Evolutionary conservation across 345 rosid genomes (phyloP).

Genomic region (Jatropha curcas): DNA sequence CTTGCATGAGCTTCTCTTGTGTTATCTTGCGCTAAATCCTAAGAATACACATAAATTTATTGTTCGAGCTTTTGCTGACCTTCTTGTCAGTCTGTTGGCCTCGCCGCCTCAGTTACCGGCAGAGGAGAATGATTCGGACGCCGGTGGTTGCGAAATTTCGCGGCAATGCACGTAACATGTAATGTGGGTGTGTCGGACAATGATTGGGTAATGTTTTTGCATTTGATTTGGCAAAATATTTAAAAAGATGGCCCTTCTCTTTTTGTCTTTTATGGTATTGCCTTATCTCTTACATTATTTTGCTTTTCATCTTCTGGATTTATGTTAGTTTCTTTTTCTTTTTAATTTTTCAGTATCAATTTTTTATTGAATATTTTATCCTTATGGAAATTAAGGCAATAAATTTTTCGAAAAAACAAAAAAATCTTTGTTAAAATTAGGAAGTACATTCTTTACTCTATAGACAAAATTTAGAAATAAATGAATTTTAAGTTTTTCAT

Average conservation of each 20-base stretch:
- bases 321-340: no score
- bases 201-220: conserved; percentile 22
- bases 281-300: background rate
- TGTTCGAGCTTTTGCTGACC: conserved; percentile 77
- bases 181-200: conserved; percentile 15
- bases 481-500: no score
- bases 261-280: background rate
- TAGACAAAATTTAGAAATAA: no score
- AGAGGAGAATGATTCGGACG: background rate
- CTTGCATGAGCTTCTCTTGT: conserved; percentile 73
- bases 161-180: conserved; percentile 18
- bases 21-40: conserved; percentile 74
- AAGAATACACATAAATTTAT: conserved; percentile 63
- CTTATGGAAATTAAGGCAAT: no score
- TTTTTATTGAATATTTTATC: background rate
- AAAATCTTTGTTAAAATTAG: no score
- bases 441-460: no score
- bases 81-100: conserved; percentile 65
- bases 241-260: conserved; percentile 15
- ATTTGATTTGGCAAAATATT: conserved; percentile 16
- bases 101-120: background rate
- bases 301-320: no score
- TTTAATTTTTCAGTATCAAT: no score
- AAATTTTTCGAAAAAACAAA: no score
- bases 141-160: conserved; percentile 14